Conservation (phyloP, 139 green algal species). For the Chlamydomonas schloesseri region DNA sequence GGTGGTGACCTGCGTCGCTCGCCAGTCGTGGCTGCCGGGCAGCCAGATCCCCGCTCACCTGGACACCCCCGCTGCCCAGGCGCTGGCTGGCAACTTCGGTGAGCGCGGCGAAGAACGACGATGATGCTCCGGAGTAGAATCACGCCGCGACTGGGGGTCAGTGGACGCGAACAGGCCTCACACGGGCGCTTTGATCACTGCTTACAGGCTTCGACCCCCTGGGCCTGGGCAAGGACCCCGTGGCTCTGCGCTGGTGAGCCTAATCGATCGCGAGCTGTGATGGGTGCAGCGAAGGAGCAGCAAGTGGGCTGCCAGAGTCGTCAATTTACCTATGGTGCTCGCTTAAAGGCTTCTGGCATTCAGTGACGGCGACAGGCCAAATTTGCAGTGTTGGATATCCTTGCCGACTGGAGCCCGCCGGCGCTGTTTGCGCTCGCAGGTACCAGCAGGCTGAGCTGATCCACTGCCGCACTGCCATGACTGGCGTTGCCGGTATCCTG, state of each 20-base stretch:
- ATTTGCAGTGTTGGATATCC: background rate
- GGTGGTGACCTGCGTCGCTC: slow-evolving; percentile 36
- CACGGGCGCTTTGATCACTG: background rate
- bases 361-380: background rate
- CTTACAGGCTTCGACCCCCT: slow-evolving; percentile 73
- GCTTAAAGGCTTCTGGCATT: slow-evolving; percentile 3
- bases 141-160: background rate
- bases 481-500: slow-evolving; percentile 89
- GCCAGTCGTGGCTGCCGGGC: slow-evolving; percentile 66
- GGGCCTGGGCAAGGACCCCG: slow-evolving; percentile 82
- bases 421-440: background rate
- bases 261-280: background rate
- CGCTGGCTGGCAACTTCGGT: slow-evolving; percentile 48
- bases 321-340: background rate
- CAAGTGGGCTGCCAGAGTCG: background rate
- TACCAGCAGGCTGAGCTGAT: slow-evolving; percentile 90
- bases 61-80: slow-evolving; percentile 40
- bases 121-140: background rate
- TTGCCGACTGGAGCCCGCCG: background rate
- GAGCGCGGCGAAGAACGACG: background rate
- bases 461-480: slow-evolving; percentile 91
- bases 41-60: slow-evolving; percentile 64
- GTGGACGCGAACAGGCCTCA: too few relatives aligned
- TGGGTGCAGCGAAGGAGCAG: background rate
- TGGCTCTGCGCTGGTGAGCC: slow-evolving; percentile 77